These are phyloP conservation scores for Fusarium heterosporum DNA, from an alignment of 2,329 filamentous ascomycete species.

Conservation along the genomic window DNA sequence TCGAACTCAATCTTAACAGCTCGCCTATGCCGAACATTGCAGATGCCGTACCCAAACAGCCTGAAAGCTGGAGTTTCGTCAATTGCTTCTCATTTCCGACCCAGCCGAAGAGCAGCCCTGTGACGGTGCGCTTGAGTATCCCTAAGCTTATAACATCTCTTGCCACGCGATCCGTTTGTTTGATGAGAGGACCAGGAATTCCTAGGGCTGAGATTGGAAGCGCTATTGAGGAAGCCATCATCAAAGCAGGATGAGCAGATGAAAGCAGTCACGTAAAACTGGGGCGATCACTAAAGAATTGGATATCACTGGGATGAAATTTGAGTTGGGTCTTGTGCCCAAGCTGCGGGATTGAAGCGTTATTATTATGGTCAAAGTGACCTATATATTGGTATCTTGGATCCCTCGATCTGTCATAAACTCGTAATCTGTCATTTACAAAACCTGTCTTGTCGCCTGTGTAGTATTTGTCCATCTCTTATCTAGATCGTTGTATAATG, in stretches of 20 bases:
- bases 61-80: constrained; percentile 47
- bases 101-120: constrained; percentile 19
- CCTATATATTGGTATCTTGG: constrained; percentile 40
- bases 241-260: constrained; percentile 11
- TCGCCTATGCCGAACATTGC: constrained; percentile 13
- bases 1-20: constrained; percentile 40
- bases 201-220: constrained; percentile 43
- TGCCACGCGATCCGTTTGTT: constrained; percentile 35
- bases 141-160: constrained; percentile 34
- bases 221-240: constrained; percentile 44
- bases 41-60: constrained; percentile 24
- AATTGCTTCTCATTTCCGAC: constrained; percentile 42
- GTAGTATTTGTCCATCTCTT: constrained; percentile 3
- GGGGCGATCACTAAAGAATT: background rate
- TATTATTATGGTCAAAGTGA: constrained; percentile 29
- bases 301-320: background rate
- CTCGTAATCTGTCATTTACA: constrained; percentile 39
- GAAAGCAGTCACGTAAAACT: background rate
- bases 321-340: background rate
- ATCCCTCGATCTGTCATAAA: constrained; percentile 38
- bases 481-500: background rate
- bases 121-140: constrained; percentile 38
- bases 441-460: constrained; percentile 4
- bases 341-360: constrained; percentile 9
- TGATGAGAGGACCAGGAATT: constrained; percentile 45